Conservation (phyloP, 2,329 filamentous ascomycete species). For the Cordyceps cateniannulata region DNA sequence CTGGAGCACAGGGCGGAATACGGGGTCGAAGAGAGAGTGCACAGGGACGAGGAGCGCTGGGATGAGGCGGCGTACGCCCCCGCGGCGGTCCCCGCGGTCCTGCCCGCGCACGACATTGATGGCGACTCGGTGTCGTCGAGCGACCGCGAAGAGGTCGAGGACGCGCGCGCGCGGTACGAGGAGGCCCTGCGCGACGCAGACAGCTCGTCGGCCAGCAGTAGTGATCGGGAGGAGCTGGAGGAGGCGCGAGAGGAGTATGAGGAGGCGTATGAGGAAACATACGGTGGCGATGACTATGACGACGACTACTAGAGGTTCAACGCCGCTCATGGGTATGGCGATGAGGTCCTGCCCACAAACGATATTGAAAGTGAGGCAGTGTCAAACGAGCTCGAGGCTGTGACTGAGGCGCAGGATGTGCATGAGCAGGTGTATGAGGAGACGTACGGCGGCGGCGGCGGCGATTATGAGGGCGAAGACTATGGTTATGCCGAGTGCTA, state of each 20-base stretch:
- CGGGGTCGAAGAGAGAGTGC: neutral
- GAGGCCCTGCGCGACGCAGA: conserved; percentile 33
- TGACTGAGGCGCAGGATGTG: too few relatives aligned
- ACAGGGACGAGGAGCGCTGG: neutral
- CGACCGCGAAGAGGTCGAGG: conserved; percentile 35
- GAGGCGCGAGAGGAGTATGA: conserved; percentile 46
- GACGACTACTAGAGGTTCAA: conserved; percentile 1
- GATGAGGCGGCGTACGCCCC: neutral
- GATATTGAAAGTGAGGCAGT: too few relatives aligned
- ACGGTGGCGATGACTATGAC: conserved; percentile 20
- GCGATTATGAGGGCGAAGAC: neutral
- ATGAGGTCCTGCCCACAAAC: too few relatives aligned
- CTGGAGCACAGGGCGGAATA: neutral
- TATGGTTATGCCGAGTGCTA: neutral
- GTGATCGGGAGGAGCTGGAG: conserved; percentile 44
- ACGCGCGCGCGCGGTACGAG: conserved; percentile 37
- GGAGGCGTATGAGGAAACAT: conserved; percentile 42
- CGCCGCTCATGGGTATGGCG: neutral
- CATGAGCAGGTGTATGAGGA: too few relatives aligned
- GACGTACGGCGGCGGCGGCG: neutral
- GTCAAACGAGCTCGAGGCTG: too few relatives aligned
- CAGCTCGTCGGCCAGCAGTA: conserved; percentile 42
- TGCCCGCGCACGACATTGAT: conserved; percentile 27
- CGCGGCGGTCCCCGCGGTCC: neutral
- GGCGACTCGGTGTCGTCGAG: conserved; percentile 36